These are phyloP conservation scores for Capsicum rhomboideum DNA, from an alignment of 257 asterid genomes.

Conservation along the genomic window DNA sequence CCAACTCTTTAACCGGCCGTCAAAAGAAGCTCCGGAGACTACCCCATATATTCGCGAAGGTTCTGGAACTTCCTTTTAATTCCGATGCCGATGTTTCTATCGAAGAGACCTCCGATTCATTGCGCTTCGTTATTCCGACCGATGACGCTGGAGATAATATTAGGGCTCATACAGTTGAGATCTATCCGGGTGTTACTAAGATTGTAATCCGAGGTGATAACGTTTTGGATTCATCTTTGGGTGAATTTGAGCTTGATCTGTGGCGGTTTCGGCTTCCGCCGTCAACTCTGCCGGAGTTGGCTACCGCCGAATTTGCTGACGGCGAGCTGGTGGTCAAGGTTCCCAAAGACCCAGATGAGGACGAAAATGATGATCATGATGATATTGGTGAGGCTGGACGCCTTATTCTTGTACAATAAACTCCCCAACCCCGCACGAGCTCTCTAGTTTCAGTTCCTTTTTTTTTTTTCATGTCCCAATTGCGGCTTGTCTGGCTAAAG, in stretches of 20 bases:
- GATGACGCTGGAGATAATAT: slow-evolving; percentile 35
- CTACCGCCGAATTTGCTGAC: slow-evolving; percentile 43
- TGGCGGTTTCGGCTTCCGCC: slow-evolving; percentile 84
- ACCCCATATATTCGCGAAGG: slow-evolving; percentile 82
- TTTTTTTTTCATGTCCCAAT: background rate
- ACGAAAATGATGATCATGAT: slow-evolving; percentile 18
- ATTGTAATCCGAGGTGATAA: slow-evolving; percentile 47
- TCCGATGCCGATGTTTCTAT: slow-evolving; percentile 65
- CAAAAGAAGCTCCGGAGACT: slow-evolving; percentile 74
- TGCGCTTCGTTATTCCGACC: slow-evolving; percentile 54
- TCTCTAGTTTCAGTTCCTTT: background rate
- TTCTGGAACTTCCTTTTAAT: slow-evolving; percentile 65
- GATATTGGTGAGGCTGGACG: slow-evolving; percentile 39
- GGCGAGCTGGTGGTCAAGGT: slow-evolving; percentile 75
- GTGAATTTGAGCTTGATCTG: slow-evolving; percentile 55
- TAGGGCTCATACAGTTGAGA: slow-evolving; percentile 62
- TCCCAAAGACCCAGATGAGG: slow-evolving; percentile 48
- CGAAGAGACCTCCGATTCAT: slow-evolving; percentile 42
- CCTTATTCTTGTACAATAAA: slow-evolving; percentile 71
- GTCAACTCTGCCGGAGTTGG: slow-evolving; percentile 59
- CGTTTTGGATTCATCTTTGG: slow-evolving; percentile 29
- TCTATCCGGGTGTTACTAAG: slow-evolving; percentile 79
- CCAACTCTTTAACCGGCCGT: slow-evolving; percentile 19
- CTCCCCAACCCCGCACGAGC: background rate
- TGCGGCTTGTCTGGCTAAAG: background rate